Evolutionary conservation across 305 asterid species (phyloP), one percentile per base, ranked within the genome.

Genomic region (Fraxinus dipetala): DNA sequence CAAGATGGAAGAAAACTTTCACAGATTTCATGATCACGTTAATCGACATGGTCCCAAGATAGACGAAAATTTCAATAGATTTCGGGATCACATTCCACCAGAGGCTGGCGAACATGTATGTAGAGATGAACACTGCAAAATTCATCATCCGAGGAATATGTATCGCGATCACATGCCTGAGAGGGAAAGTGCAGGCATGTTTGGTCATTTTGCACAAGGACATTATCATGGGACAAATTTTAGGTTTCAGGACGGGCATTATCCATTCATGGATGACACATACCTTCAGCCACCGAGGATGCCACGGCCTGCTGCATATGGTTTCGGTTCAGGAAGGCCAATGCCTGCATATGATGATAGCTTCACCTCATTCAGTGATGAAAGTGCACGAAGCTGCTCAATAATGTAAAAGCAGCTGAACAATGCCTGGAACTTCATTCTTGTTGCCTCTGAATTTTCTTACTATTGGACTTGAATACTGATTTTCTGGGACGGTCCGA

Each of bases 81-180:
- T 79, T 34, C 89, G 84, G 77, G 78, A 72, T 28, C 83, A 85
- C 51, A 67, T 72, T 9, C 90, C 88, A 5, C 86, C 85, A 6
- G 16, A 40, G 35, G n/a, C 83, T 48, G 87, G 85, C 70, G 81
- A 61, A 16, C 72, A 72, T 0, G 36, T 81, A 6, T 85, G 87
- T 83, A 83, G 82, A 14, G 92, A 84, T 43, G 83, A 75, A 7
- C 83, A 36, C 32, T 86, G 86, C 85, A 82, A 24, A 80, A 31
- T 2, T 38, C 91, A 88, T 43, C 82, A 43, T 11, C 80, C 78
- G 69, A 79, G 81, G 13, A 35, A 78, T 10, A 14, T 75, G 65
- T 48, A 79, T 63, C 38, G 45, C 22, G 72, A 54, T 75, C 36
- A 10, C 6, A 32, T 70, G 24, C 79, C 45, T 67, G 36, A 80